Conservation (phyloP, 192 early-diverging fungal genomes). For the Coemansia sp. region DNA sequence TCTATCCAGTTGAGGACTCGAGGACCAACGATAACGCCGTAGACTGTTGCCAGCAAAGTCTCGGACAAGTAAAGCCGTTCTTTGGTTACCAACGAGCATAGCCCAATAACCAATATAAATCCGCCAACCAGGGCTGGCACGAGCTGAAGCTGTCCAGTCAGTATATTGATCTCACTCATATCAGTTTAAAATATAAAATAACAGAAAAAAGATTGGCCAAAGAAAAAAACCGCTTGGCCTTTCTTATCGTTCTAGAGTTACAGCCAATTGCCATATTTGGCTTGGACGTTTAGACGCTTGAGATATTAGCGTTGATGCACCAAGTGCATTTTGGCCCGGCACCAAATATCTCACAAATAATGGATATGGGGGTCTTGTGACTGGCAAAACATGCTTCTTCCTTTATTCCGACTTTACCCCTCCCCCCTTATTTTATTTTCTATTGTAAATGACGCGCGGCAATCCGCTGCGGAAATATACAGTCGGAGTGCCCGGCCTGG, state of each 20-base stretch:
- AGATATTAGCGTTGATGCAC: too few relatives aligned
- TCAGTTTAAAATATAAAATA: neutral
- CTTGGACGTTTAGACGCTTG: too few relatives aligned
- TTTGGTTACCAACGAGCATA: conserved; percentile 66
- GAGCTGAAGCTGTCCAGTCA: conserved; percentile 34
- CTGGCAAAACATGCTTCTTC: neutral
- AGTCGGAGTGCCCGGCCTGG: conserved; percentile 33
- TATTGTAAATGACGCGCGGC: conserved; percentile 1
- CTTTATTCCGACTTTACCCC: neutral
- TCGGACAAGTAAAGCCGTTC: conserved; percentile 71
- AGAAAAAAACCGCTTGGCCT: neutral
- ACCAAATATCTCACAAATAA: too few relatives aligned
- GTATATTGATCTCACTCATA: conserved; percentile 41
- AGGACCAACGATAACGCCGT: conserved; percentile 86
- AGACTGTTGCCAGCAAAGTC: conserved; percentile 75
- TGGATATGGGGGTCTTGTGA: too few relatives aligned
- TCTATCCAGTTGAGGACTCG: conserved; percentile 67
- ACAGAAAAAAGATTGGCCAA: neutral
- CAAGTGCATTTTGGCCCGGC: too few relatives aligned
- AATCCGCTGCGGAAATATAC: conserved; percentile 21
- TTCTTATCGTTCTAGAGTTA: too few relatives aligned
- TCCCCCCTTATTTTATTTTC: neutral
- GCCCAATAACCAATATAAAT: conserved; percentile 65
- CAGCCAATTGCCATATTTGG: too few relatives aligned
- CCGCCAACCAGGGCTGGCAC: conserved; percentile 63